Percentiles rank a stretch among this genome's conserved stretches.
phyloP scores from a whole-genome alignment of 2,329 filamentous ascomycete genomes.

The Didymella exigua region DNA sequence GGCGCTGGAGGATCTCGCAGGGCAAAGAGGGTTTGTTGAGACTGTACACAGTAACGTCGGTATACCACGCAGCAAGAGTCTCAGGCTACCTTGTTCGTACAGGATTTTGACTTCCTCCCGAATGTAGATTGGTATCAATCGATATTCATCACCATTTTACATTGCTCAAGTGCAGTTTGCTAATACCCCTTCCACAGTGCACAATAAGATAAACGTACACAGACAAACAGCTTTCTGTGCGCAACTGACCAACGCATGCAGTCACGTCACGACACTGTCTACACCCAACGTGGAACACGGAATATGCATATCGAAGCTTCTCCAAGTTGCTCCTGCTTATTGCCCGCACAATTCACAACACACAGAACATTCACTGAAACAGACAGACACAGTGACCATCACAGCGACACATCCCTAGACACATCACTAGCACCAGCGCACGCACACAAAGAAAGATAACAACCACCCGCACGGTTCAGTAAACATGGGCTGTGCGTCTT shows the following conservation, averaged over 20 bases:
- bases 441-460: background rate
- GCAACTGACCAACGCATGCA: background rate
- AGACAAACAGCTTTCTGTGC: background rate
- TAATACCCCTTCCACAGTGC: background rate
- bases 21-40: no score
- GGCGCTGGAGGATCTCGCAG: no score
- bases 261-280: slow-evolving; percentile 4
- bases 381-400: background rate
- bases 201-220: background rate
- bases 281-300: background rate
- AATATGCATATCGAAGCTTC: background rate
- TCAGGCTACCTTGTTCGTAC: no score
- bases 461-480: background rate
- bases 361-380: background rate
- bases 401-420: background rate
- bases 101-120: no score
- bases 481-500: slow-evolving; percentile 13
- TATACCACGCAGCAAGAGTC: no score
- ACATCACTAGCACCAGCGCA: background rate
- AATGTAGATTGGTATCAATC: no score
- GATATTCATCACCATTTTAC: no score
- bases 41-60: no score
- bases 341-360: background rate
- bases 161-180: no score
- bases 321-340: background rate